These are phyloP conservation scores for Dryas integrifolia DNA, from an alignment of 331 rosid genomes.

Conservation along the genomic window DNA sequence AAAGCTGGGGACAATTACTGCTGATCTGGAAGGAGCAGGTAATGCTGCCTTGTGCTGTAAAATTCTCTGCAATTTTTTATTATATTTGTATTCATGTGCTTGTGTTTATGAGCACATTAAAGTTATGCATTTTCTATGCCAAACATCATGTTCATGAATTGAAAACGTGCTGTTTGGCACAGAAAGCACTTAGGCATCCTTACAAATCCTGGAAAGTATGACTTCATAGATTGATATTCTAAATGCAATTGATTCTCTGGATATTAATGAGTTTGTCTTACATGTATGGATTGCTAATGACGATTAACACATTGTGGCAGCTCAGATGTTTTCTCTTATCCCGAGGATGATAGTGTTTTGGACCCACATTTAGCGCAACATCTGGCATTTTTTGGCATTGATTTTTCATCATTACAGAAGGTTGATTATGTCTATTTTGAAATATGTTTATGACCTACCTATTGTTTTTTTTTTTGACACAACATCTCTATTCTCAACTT, in stretches of 20 bases:
- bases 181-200: slow-evolving; percentile 1
- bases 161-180: neutral
- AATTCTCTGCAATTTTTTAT: neutral
- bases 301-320: slow-evolving; percentile 68
- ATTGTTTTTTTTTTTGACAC: neutral
- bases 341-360: slow-evolving; percentile 89
- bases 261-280: slow-evolving; percentile 13
- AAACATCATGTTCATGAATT: neutral
- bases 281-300: slow-evolving; percentile 39
- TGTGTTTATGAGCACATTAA: neutral
- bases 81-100: neutral
- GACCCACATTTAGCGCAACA: slow-evolving; percentile 89
- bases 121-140: neutral
- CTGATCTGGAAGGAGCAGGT: slow-evolving; percentile 98
- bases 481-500: neutral
- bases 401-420: slow-evolving; percentile 88
- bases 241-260: neutral
- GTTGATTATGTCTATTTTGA: slow-evolving; percentile 38
- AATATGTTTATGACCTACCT: neutral
- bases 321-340: slow-evolving; percentile 97
- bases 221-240: slow-evolving; percentile 2
- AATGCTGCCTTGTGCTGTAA: slow-evolving; percentile 32
- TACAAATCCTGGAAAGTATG: slow-evolving; percentile 11
- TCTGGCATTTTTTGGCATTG: slow-evolving; percentile 89
- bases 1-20: slow-evolving; percentile 92